phyloP scores from a whole-genome alignment of 495 filamentous ascomycete species.

The Amorphotheca resinae region DNA sequence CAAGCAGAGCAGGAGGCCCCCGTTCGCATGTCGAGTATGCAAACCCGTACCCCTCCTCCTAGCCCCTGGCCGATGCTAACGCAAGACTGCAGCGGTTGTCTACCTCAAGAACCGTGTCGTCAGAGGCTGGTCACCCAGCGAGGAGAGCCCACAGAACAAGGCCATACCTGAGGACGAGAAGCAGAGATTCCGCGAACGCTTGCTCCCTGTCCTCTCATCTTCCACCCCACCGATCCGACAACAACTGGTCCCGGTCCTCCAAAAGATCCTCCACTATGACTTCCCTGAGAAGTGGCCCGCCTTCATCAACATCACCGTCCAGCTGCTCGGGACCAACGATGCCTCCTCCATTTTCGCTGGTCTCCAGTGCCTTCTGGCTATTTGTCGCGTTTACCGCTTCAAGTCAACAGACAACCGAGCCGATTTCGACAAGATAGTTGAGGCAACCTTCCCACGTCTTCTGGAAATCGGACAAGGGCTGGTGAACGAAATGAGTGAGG shows the following conservation, averaged over 20 bases:
- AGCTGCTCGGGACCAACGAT: constrained; percentile 72
- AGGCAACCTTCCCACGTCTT: constrained; percentile 81
- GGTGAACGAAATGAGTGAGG: constrained; percentile 78
- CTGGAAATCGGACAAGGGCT: constrained; percentile 75
- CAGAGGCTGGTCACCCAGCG: constrained; percentile 71
- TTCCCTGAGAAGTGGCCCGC: constrained; percentile 89
- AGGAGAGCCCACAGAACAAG: constrained; percentile 51
- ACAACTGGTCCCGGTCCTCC: constrained; percentile 84
- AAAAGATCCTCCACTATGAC: constrained; percentile 90
- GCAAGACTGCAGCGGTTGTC: constrained; percentile 58
- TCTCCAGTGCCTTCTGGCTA: constrained; percentile 82
- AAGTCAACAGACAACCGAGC: constrained; percentile 67
- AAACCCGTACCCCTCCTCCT: constrained; percentile 6
- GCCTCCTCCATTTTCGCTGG: constrained; percentile 80
- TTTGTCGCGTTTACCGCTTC: constrained; percentile 89
- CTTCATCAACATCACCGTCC: constrained; percentile 82
- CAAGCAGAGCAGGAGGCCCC: constrained; percentile 73
- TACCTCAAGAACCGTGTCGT: constrained; percentile 96
- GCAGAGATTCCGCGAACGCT: constrained; percentile 66
- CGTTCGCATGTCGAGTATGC: constrained; percentile 77
- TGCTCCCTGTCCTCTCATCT: constrained; percentile 77
- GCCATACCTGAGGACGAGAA: constrained; percentile 84
- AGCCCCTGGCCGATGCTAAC: constrained; percentile 12
- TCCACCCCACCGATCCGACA: constrained; percentile 69
- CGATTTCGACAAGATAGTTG: constrained; percentile 90